Base-by-base conservation (phyloP, 2,329 filamentous ascomycete species). In the Drechslerella coelobrocha region DNA sequence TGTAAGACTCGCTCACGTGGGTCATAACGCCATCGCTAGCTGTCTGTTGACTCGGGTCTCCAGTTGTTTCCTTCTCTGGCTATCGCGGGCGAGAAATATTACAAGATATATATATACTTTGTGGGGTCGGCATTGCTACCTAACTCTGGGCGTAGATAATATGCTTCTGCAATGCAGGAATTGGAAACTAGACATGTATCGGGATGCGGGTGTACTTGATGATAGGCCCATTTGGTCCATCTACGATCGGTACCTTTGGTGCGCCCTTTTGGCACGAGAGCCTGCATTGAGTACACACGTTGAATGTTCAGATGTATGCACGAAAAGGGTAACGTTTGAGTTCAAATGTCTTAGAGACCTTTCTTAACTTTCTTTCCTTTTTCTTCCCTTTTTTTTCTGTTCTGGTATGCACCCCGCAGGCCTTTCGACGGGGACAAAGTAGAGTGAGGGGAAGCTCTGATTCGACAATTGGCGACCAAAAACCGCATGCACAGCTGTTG, bases 201-300 rank as follows among this genome's bases (percentile, higher is more conserved):
- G 29, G 10, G 41, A 19, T 45, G 10, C 21, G 21, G n/a, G 14
- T 45, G 41, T 2, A 45, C 19, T 45, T 5, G 41, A 17, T 45
- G 41, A 45, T 45, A 45, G 41, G 14, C 41, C 37, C 34, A 34
- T 51, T 51, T 31, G 56, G 39, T 69, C 65, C 65, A 69, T 59
- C 57, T 52, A 61, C 53, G 57, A 69, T 69, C 65, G 65, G 65
- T 69, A 69, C 56, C 65, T 69, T 68, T 69, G 56, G 45, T 62
- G 65, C 57, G 56, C 57, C 65, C 19, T n/a, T 53, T 69, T 62
- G 39, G 50, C 51, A 59, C 14, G 41, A 5, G 21, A 21, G 14
- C 10, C 41, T 14, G 5, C 41, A 45, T 45, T 45, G 41, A 10
- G 5, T 31, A 31, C 12, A 31, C 12, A 31, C 29, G 41, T 4